A percentile compares a stretch with the other conserved stretches of the same genome.
Conservation (phyloP, 2,329 filamentous ascomycete genomes). For the Neocatenulostroma microsporum region DNA sequence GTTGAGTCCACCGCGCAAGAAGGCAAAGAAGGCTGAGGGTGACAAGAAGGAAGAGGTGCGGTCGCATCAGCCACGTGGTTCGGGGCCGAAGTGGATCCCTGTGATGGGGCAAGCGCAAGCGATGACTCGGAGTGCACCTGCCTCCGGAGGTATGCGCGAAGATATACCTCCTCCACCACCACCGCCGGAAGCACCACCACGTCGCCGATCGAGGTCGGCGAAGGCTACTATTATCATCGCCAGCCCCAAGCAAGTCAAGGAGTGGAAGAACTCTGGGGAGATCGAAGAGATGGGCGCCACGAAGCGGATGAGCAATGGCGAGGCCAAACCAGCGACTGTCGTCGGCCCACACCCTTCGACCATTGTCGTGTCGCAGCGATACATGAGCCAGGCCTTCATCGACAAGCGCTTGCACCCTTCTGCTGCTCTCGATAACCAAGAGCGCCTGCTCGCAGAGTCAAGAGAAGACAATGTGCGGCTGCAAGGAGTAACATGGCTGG, state of each 20-base stretch:
- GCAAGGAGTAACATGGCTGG: constrained; percentile 82
- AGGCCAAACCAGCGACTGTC: constrained; percentile 20
- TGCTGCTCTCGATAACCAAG: constrained; percentile 60
- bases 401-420: constrained; percentile 54
- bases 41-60: too few relatives aligned
- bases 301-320: constrained; percentile 27
- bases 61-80: too few relatives aligned
- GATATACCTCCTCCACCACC: background rate
- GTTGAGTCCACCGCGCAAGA: too few relatives aligned
- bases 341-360: constrained; percentile 54
- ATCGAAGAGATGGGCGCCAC: constrained; percentile 22
- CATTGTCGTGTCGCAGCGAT: constrained; percentile 62
- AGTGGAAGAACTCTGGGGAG: background rate
- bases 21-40: too few relatives aligned
- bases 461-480: constrained; percentile 74
- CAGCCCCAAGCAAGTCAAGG: background rate
- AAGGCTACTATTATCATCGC: background rate
- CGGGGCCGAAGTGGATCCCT: too few relatives aligned
- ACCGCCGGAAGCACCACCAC: too few relatives aligned
- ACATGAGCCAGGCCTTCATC: constrained; percentile 73
- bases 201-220: constrained; percentile 1
- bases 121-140: too few relatives aligned
- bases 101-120: too few relatives aligned
- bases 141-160: too few relatives aligned
- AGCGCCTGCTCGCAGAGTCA: constrained; percentile 41